A percentile compares a stretch with the other conserved stretches of the same genome.
Evolutionary conservation across 2,329 filamentous ascomycete species (phyloP).

Genomic region (Ceratocystis alfenasii): DNA sequence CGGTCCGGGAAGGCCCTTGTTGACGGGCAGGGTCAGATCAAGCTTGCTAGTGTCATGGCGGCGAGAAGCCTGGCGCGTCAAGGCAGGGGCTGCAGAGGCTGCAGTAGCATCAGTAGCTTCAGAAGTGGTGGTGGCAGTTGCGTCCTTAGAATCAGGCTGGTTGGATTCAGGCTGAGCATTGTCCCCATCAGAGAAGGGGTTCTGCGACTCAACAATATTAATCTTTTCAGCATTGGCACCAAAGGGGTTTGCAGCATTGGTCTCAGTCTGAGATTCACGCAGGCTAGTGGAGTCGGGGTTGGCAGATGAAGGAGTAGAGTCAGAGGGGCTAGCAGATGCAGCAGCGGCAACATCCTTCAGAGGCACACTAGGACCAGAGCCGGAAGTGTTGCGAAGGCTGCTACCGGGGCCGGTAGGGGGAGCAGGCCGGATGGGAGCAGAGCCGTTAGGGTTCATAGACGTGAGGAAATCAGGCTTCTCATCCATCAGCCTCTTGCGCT

Average conservation of each 20-base stretch:
- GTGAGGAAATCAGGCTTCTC: constrained; percentile 21
- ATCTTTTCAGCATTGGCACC: constrained; percentile 42
- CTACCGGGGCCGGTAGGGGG: constrained; percentile 20
- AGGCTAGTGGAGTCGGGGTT: not conserved
- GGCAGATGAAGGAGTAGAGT: not conserved
- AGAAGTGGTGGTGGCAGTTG: constrained; percentile 29
- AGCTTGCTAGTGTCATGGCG: constrained; percentile 40
- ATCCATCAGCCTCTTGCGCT: constrained; percentile 33
- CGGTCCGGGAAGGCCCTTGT: constrained; percentile 30
- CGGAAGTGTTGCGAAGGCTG: constrained; percentile 9
- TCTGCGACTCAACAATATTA: constrained; percentile 29
- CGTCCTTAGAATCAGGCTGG: constrained; percentile 29
- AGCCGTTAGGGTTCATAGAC: constrained; percentile 9
- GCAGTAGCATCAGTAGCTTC: constrained; percentile 33
- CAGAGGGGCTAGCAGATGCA: not conserved
- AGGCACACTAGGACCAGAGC: constrained; percentile 14
- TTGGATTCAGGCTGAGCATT: constrained; percentile 32
- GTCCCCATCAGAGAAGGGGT: constrained; percentile 54
- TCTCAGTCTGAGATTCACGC: constrained; percentile 28
- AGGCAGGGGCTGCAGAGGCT: constrained; percentile 25
- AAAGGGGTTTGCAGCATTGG: constrained; percentile 58
- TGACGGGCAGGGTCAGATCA: constrained; percentile 41
- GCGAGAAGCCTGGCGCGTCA: constrained; percentile 46
- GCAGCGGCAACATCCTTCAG: constrained; percentile 15
- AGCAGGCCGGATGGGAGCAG: constrained; percentile 18